Evolutionary conservation across 805 yeast species (phyloP).

Genomic region (Saturnispora saitoi): DNA sequence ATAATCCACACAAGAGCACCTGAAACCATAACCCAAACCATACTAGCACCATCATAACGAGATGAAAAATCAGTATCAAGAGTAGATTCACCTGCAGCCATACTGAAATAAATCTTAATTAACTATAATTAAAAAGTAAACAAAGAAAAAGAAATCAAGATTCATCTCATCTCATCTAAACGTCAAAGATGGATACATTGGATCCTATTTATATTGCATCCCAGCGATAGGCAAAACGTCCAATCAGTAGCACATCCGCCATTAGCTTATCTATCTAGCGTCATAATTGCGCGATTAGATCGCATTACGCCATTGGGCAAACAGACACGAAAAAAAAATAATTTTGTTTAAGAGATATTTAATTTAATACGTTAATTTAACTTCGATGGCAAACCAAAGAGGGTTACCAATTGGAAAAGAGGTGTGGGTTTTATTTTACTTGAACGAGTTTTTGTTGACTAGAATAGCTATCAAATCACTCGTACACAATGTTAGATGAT

Average conservation of each 20-base stretch:
- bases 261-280: not conserved
- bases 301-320: not conserved
- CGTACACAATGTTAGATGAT: no score
- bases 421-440: no score
- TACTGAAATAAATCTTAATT: not conserved
- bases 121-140: not conserved
- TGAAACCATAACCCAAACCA: conserved; percentile 79
- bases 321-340: not conserved
- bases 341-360: no score
- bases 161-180: not conserved
- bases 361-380: no score
- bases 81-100: not conserved
- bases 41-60: conserved; percentile 64
- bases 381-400: no score
- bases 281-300: not conserved
- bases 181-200: not conserved
- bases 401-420: no score
- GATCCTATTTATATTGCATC: not conserved
- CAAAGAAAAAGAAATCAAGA: not conserved
- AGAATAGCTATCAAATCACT: no score
- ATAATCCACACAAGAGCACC: conserved; percentile 85
- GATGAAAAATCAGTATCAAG: conserved; percentile 51
- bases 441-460: no score
- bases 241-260: not conserved
- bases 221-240: not conserved